Evolutionary conservation across 768 basidiomycete species (phyloP), one percentile per base, ranked within the genome.

Genomic region (Rossbeevera mucosa): DNA sequence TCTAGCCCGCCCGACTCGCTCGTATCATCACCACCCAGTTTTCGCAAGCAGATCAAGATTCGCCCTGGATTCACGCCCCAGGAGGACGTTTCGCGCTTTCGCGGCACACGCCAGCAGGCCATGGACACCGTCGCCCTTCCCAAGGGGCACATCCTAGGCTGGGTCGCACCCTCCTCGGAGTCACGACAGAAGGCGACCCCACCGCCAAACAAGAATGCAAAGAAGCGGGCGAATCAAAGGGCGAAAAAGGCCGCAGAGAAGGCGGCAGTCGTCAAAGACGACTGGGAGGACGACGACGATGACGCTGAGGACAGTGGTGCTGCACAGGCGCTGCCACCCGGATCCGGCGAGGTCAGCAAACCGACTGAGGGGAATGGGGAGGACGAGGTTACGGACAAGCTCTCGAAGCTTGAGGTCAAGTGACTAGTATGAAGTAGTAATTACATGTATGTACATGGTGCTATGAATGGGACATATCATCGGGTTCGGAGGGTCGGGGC

Each of bases 1-100:
- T 36, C 26, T 26, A n/a, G 4, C 21, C 29, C 44, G 46, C 53
- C 51, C 57, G 50, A 48, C 30, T 52, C 8, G 49, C 53, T 53
- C 67, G 47, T 29, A 44, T 14, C 42, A 3, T 12, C 29, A 29
- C 29, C n/a, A 31, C 29, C 16, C 45, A 96, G 94, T 44, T 69
- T 91, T 29, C 85, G 94, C 56, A 95, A 94, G 71, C 81, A 94
- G 70, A 74, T 88, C 51, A 94, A 86, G 74, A 86, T 97, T 57
- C 79, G 94, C 24, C 94, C 92, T 3, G 94, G 94, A 0, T 97
- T 87, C 71, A 95, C 91, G 5, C 94, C 94, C 0, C 91, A 94
- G 70, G 94, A 97, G 69, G 94, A 97, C 70, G 80, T 94, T 7
- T 78, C 81, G n/a, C 83, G 85, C 44, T 97, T 94, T 70, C 81